Base-by-base conservation (phyloP, 306 rosid genomes). In the Cicer bijugum region DNA sequence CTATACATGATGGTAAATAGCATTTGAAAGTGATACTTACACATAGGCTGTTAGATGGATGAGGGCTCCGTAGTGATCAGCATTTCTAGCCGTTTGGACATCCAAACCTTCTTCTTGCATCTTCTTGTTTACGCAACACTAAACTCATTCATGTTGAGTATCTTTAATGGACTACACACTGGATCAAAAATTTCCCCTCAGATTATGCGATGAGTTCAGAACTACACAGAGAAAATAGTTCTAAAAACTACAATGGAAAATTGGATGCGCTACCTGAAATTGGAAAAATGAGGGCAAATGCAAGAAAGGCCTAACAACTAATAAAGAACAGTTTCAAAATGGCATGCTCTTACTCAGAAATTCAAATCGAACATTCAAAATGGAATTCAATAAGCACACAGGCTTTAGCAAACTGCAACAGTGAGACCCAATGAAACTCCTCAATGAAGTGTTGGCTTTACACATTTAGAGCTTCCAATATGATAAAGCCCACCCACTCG, bases 71-170 rank as follows among this genome's bases (percentile, higher is more conserved):
- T 78, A 86, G 71, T 93, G 96, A 56, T 93, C 98, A 40, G 90
- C 85, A 77, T 89, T 89, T 85, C 85, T 91, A 46, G 88, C 80
- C n/a, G 96, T 89, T 76, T 88, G 89, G 12, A 89, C 79, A 86
- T 93, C 93, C 86, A 86, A 79, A 72, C 93, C 97, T 72, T 88
- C 89, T 67, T 91, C 96, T 75, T 93, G 91, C 74, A 88, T 86
- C 83, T 87, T 91, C 83, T 97, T 93, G 91, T 71, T 73, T 45
- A 70, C 59, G 44, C 40, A 69, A 56, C 52, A 58, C 44, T 19
- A 69, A 56, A 65, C 57, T 20, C 51, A 72, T 37, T 20, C 51
- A 72, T 92, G 42, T 77, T 84, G 38, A 20, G 67, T 55, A 17
- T 39, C 14, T 50, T 45, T 14, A 53, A 51, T 11, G 43, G 23